Evolutionary conservation across 2,329 filamentous ascomycete species (phyloP), one percentile per base, ranked within the genome.

Genomic region (Fusarium sp.): DNA sequence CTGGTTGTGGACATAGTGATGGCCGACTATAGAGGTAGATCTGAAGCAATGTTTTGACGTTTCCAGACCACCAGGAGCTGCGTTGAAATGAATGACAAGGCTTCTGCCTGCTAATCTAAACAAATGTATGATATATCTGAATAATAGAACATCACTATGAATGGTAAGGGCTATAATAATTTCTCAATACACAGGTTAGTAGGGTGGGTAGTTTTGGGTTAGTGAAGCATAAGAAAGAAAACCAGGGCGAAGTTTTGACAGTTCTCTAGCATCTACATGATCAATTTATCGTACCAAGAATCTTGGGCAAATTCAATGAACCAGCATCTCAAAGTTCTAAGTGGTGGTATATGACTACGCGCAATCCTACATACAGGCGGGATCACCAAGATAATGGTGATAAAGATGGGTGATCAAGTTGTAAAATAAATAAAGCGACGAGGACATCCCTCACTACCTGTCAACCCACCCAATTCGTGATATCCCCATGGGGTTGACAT

Each of bases 341-440:
- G 51, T 73, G 66, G 65, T 69, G 59, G 69, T 75, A 57, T 63
- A 73, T 73, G 74, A 75, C 73, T 74, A 75, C 73, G 58, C 68
- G 67, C 70, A 74, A 74, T 74, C 69, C 65, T 77, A 76, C 73
- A 73, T 76, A 77, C 75, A 75, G 57, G 49, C 60, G 63, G 57
- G 67, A 68, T 72, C 45, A 47, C 52, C 49, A 65, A 58, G 67
- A 65, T 52, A 60, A 66, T 58, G 63, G 59, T 46, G 71, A 62
- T 69, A 63, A 68, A 75, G 66, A 67, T 34, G 4, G 70, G 70
- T 69, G 49, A 73, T 64, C 70, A 71, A 72, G 68, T 62, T 65
- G 72, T 67, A 73, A 63, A 63, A 69, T 72, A 76, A 72, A 76
- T 74, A 69, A 72, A 74, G 74, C 71, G 73, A 77, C 69, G 69